phyloP scores from a whole-genome alignment of 2,329 filamentous ascomycete genomes.

The Fusarium cicatricum region DNA sequence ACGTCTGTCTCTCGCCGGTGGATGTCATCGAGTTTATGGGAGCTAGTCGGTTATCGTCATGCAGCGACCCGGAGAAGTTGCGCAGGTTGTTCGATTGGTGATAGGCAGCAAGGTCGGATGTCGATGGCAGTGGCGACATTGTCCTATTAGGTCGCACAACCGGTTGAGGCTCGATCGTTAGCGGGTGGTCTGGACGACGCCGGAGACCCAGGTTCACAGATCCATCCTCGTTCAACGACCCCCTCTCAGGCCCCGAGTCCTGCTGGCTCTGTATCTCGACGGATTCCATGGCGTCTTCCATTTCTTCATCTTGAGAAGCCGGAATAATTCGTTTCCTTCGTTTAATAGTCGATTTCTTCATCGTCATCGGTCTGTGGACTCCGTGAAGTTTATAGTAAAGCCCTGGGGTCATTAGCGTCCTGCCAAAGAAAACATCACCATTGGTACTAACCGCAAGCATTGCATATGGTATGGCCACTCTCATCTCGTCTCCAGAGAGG shows the following conservation, averaged over 20 bases:
- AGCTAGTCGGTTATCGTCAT: conserved; percentile 66
- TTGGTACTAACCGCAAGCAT: conserved; percentile 85
- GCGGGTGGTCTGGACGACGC: conserved; percentile 55
- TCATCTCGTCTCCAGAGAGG: conserved; percentile 96
- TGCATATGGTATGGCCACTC: conserved; percentile 95
- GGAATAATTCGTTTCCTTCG: conserved; percentile 93
- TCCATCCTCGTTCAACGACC: conserved; percentile 68
- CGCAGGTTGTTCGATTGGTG: conserved; percentile 55
- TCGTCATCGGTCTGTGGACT: conserved; percentile 90
- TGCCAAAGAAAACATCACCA: background rate
- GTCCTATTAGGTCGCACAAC: conserved; percentile 54
- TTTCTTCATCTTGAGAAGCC: conserved; percentile 64
- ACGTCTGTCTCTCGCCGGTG: conserved; percentile 61
- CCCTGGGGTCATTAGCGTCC: conserved; percentile 59
- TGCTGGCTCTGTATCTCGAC: conserved; percentile 49
- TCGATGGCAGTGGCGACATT: conserved; percentile 53
- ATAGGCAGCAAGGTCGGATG: conserved; percentile 60
- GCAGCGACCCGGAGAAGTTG: conserved; percentile 53
- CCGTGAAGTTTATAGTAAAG: conserved; percentile 97
- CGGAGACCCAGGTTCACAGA: conserved; percentile 69
- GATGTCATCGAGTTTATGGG: conserved; percentile 60
- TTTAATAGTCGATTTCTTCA: conserved; percentile 99
- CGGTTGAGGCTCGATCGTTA: conserved; percentile 58
- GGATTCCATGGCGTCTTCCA: conserved; percentile 59
- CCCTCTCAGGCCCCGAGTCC: conserved; percentile 57